Conservation (phyloP, 2,329 filamentous ascomycete genomes). For the Escovopsis sp. region DNA sequence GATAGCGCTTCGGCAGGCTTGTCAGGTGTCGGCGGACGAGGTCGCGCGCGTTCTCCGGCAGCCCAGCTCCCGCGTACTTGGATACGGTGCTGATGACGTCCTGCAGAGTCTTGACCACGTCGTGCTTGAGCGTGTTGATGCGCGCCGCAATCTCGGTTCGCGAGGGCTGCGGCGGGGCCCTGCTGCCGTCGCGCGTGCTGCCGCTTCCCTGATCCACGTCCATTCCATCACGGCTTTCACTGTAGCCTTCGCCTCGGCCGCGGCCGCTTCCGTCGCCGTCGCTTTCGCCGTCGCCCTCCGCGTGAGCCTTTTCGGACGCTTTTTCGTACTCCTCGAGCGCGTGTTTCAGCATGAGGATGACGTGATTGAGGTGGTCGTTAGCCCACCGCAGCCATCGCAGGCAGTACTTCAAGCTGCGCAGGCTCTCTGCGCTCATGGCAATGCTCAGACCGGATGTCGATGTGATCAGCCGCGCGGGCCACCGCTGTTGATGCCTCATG, state of each 20-base stretch:
- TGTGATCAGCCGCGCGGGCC: conserved; percentile 75
- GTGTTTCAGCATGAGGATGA: conserved; percentile 58
- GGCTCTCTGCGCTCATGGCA: conserved; percentile 77
- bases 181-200: conserved; percentile 7
- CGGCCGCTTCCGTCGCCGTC: conserved; percentile 3
- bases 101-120: conserved; percentile 66
- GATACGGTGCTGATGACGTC: conserved; percentile 74
- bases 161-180: conserved; percentile 15
- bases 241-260: not conserved
- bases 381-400: conserved; percentile 66
- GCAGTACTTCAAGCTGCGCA: conserved; percentile 73
- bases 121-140: conserved; percentile 52
- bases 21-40: conserved; percentile 75
- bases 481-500: conserved; percentile 30
- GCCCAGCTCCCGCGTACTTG: conserved; percentile 75
- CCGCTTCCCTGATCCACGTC: conserved; percentile 2
- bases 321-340: conserved; percentile 70
- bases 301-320: no score
- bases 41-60: conserved; percentile 74
- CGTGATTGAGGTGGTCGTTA: conserved; percentile 63
- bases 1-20: conserved; percentile 71
- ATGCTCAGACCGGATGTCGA: conserved; percentile 83
- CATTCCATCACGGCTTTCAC: no score
- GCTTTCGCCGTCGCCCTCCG: no score
- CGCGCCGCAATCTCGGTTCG: conserved; percentile 36